Evolutionary conservation across 441 rosid genomes (phyloP).

Genomic region (Iberis amara): DNA sequence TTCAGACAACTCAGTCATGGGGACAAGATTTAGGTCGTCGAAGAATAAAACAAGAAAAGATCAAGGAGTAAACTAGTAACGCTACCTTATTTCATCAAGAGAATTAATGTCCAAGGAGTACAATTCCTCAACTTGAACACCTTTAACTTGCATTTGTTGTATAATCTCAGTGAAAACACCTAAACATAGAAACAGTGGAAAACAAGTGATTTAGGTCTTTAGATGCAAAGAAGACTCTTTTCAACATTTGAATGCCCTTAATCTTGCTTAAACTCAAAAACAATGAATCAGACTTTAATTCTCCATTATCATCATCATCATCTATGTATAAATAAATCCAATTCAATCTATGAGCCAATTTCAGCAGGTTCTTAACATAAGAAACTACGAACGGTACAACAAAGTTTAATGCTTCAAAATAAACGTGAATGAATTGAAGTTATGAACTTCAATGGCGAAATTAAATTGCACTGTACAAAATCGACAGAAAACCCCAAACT

Average conservation of each 20-base stretch:
- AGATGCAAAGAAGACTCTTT: neutral
- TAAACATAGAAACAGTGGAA: neutral
- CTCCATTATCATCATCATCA: constrained; percentile 3
- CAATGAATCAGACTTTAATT: neutral
- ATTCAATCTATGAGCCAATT: neutral
- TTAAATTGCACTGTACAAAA: too few species aligned
- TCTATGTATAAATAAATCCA: neutral
- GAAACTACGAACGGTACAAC: neutral
- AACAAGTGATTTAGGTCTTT: too few species aligned
- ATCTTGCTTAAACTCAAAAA: neutral
- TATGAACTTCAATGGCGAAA: neutral
- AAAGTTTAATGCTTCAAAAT: neutral
- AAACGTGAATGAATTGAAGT: neutral
- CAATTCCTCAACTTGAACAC: constrained; percentile 32
- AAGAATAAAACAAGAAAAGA: neutral
- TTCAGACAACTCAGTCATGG: neutral
- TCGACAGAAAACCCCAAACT: neutral
- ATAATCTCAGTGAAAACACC: constrained; percentile 27
- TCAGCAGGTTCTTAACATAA: neutral
- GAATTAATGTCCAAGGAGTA: constrained; percentile 27
- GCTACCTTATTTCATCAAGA: constrained; percentile 26
- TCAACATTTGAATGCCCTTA: neutral
- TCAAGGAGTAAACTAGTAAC: neutral
- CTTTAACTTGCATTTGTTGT: constrained; percentile 37
- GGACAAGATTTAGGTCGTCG: neutral